phyloP scores from a whole-genome alignment of 257 asterid genomes.

The Eucommia ulmoides region DNA sequence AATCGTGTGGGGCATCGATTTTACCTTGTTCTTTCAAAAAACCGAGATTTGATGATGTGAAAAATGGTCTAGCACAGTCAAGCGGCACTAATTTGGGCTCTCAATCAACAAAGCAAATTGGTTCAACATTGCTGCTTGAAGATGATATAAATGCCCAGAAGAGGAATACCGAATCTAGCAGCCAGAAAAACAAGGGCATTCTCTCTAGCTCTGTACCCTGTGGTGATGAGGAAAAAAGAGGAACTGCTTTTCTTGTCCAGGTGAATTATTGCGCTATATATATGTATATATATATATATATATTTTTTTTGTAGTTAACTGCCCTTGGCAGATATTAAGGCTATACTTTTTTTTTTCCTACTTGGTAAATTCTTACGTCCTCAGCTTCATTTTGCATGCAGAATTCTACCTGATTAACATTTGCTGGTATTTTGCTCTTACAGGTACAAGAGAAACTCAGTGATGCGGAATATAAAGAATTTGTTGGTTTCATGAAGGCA shows the following conservation, averaged over 20 bases:
- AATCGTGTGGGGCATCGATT: constrained; percentile 18
- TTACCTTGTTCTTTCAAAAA: constrained; percentile 40
- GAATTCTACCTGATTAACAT: too few relatives aligned
- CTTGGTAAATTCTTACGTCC: too few relatives aligned
- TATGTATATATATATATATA: too few relatives aligned
- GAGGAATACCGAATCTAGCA: constrained; percentile 10
- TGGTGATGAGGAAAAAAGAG: constrained; percentile 43
- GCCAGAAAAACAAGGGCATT: constrained; percentile 17
- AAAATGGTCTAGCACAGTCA: constrained; percentile 32
- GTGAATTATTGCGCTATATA: too few relatives aligned
- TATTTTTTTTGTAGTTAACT: too few relatives aligned
- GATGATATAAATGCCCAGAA: constrained; percentile 18
- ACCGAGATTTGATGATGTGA: constrained; percentile 24
- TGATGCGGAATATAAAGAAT: constrained; percentile 65
- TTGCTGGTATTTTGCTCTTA: constrained; percentile 7
- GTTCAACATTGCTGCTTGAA: constrained; percentile 16
- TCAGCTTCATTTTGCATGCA: too few relatives aligned
- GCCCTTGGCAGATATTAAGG: too few relatives aligned
- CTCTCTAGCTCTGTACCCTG: constrained; percentile 21
- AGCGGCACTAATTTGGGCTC: constrained; percentile 16
- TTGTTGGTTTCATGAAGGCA: constrained; percentile 65
- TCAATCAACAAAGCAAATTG: too few relatives aligned
- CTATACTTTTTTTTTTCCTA: too few relatives aligned
- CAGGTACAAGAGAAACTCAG: constrained; percentile 85
- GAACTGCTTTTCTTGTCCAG: constrained; percentile 70